phyloP scores from a whole-genome alignment of 2,329 filamentous ascomycete species.

The Sarocladium kiliense region DNA sequence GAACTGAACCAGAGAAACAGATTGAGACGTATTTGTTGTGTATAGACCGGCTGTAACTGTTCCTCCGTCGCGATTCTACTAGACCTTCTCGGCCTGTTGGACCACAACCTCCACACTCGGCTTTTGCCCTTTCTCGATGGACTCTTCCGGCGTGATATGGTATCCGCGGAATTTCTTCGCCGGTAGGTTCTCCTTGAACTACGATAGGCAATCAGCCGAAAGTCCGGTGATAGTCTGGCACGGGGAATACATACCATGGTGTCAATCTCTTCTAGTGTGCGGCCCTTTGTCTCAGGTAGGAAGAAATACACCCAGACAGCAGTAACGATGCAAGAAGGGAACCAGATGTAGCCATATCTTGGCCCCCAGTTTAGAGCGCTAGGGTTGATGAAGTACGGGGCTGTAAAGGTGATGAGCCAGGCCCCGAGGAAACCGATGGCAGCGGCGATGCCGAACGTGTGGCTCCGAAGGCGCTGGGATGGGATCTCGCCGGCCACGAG shows the following conservation, averaged over 20 bases:
- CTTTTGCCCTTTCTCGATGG: neutral
- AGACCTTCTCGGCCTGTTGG: slow-evolving; percentile 7
- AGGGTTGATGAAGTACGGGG: slow-evolving; percentile 29
- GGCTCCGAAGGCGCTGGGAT: slow-evolving; percentile 2
- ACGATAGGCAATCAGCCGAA: neutral
- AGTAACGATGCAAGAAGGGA: slow-evolving; percentile 29
- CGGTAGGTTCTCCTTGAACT: slow-evolving; percentile 2
- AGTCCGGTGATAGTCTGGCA: neutral
- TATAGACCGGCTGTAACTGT: no score
- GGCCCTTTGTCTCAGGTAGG: slow-evolving; percentile 50
- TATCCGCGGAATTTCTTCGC: slow-evolving; percentile 1
- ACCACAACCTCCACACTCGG: slow-evolving; percentile 1
- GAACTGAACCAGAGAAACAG: no score
- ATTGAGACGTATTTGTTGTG: no score
- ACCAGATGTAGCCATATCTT: slow-evolving; percentile 26
- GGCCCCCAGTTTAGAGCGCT: slow-evolving; percentile 26
- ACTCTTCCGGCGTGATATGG: neutral
- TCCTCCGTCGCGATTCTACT: neutral
- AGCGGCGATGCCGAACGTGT: slow-evolving; percentile 4
- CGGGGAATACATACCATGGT: slow-evolving; percentile 18
- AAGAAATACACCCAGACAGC: slow-evolving; percentile 46
- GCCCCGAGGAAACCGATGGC: slow-evolving; percentile 5
- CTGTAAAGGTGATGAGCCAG: slow-evolving; percentile 8
- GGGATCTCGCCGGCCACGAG: slow-evolving; percentile 6
- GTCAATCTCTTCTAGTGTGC: slow-evolving; percentile 49